Percentiles rank a stretch among this genome's conserved stretches.
Conservation (phyloP, 805 yeast genomes). For the Saccharomyces paradoxus region DNA sequence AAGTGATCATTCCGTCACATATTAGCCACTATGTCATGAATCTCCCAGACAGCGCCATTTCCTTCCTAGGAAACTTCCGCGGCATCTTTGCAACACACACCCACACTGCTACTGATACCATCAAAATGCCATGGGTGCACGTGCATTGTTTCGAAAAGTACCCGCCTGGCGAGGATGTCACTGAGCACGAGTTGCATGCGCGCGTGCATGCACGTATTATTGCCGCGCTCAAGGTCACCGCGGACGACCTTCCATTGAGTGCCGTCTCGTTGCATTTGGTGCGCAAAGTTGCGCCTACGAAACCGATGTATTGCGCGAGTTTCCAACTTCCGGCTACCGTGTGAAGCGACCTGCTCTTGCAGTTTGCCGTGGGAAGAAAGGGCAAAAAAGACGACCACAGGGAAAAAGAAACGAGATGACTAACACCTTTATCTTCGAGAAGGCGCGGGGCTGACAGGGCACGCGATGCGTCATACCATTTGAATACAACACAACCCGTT, state of each 20-base stretch:
- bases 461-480: not conserved
- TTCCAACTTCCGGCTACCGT: slow-evolving; percentile 64
- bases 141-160: slow-evolving; percentile 91
- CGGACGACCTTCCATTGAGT: slow-evolving; percentile 40
- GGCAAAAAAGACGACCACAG: not conserved
- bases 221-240: slow-evolving; percentile 38
- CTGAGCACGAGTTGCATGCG: slow-evolving; percentile 55
- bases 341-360: not conserved
- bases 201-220: slow-evolving; percentile 53
- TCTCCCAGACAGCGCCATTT: slow-evolving; percentile 85
- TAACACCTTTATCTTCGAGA: not conserved
- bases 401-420: not conserved
- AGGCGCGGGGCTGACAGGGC: not conserved
- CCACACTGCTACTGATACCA: slow-evolving; percentile 26
- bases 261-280: slow-evolving; percentile 67
- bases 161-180: slow-evolving; percentile 66
- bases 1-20: slow-evolving; percentile 19
- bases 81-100: slow-evolving; percentile 52
- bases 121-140: slow-evolving; percentile 66
- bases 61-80: slow-evolving; percentile 66
- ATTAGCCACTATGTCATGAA: slow-evolving; percentile 82
- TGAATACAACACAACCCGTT: not conserved
- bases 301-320: slow-evolving; percentile 88
- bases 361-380: not conserved
- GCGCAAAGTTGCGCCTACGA: slow-evolving; percentile 92